phyloP scores from a whole-genome alignment of 805 yeast species.

The Wickerhamiella azyma region DNA sequence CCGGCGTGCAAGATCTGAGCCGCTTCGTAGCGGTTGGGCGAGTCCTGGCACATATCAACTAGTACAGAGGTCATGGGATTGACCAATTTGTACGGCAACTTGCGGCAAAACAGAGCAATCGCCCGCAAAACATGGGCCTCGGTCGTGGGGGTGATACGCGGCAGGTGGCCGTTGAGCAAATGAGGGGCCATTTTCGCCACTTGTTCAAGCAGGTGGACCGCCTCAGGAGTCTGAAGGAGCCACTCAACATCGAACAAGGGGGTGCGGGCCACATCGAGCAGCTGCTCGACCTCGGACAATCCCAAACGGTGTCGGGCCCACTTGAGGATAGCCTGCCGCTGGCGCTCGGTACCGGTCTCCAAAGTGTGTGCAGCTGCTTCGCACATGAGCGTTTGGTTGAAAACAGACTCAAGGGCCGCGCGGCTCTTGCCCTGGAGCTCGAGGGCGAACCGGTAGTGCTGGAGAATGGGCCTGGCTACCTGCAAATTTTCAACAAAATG shows the following conservation, averaged over 20 bases:
- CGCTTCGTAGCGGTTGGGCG: not conserved
- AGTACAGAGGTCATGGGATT: conserved; percentile 2
- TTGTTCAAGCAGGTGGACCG: not conserved
- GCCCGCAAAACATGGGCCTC: not conserved
- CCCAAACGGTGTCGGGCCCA: not conserved
- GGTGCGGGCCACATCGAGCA: not conserved
- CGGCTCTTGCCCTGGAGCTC: not conserved
- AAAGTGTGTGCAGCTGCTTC: not conserved
- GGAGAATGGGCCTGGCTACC: not conserved
- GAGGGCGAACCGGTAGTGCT: not conserved
- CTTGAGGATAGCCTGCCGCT: not conserved
- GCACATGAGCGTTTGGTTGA: not conserved
- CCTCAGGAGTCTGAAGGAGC: not conserved
- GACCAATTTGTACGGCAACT: conserved; percentile 1
- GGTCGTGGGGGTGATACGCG: not conserved
- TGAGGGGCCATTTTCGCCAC: not conserved
- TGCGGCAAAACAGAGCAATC: not conserved
- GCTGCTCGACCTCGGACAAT: no score
- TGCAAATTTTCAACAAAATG: not conserved
- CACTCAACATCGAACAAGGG: not conserved
- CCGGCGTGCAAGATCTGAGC: not conserved
- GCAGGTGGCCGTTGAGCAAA: not conserved
- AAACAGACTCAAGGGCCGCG: not conserved
- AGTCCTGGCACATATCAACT: not conserved
- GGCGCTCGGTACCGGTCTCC: not conserved